Evolutionary conservation across 352 stramenopile species (phyloP).

Genomic region (Phytophthora quininea): DNA sequence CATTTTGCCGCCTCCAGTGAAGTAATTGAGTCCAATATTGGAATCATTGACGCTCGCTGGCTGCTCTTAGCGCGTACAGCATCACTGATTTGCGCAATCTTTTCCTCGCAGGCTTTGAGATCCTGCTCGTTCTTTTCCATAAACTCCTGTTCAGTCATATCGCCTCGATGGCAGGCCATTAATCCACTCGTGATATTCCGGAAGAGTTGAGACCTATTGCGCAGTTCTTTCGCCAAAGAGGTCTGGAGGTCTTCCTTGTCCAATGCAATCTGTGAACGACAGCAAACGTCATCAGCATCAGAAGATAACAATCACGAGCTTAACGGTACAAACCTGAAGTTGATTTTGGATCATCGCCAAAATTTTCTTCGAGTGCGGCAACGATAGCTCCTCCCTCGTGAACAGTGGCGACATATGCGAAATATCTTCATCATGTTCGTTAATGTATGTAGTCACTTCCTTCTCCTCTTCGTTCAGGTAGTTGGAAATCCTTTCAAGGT

Average conservation of each 20-base stretch:
- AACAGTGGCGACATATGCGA: slow-evolving; percentile 48
- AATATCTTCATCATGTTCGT: slow-evolving; percentile 38
- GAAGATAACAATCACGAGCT: too few species aligned
- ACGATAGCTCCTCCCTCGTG: slow-evolving; percentile 32
- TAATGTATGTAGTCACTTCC: slow-evolving; percentile 40
- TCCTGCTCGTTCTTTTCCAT: slow-evolving; percentile 59
- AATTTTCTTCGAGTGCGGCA: background rate
- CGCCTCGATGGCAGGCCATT: slow-evolving; percentile 23
- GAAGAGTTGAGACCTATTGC: slow-evolving; percentile 54
- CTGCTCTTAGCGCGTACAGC: slow-evolving; percentile 33
- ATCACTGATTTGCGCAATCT: slow-evolving; percentile 58
- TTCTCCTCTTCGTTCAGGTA: slow-evolving; percentile 47
- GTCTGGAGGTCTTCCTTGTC: slow-evolving; percentile 64
- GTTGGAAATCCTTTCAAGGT: slow-evolving; percentile 40
- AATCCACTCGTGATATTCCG: slow-evolving; percentile 51
- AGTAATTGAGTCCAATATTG: slow-evolving; percentile 51
- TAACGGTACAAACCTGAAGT: background rate
- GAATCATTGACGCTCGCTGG: slow-evolving; percentile 31
- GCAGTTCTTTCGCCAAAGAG: slow-evolving; percentile 54
- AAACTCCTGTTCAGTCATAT: slow-evolving; percentile 60
- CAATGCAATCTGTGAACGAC: slow-evolving; percentile 40
- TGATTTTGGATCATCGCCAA: background rate
- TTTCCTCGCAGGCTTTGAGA: slow-evolving; percentile 62
- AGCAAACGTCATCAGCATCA: too few species aligned
- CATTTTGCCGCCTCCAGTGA: slow-evolving; percentile 51